These are phyloP conservation scores for Sporothrix pallida DNA, from an alignment of 2,329 filamentous ascomycete species.

Conservation along the genomic window DNA sequence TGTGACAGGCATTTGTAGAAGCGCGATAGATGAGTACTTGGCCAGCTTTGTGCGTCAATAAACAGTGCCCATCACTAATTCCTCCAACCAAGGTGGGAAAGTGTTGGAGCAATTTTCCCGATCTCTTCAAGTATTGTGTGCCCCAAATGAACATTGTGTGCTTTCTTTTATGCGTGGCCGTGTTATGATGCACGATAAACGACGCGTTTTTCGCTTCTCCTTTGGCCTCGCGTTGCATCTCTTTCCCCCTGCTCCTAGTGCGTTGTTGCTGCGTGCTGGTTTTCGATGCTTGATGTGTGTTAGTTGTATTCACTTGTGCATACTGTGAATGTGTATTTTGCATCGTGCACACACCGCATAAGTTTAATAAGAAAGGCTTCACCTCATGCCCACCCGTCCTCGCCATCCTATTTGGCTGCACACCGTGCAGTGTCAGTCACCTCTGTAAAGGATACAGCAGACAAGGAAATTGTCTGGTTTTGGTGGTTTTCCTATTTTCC, in stretches of 20 bases:
- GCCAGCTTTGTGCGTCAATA: too few species aligned
- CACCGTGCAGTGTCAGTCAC: neutral
- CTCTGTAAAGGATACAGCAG: too few species aligned
- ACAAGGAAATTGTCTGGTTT: neutral
- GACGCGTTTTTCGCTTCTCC: neutral
- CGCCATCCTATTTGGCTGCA: constrained; percentile 11
- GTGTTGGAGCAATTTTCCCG: too few species aligned
- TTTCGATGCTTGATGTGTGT: constrained; percentile 19
- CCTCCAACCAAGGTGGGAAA: too few species aligned
- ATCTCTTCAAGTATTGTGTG: neutral
- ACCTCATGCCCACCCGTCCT: neutral
- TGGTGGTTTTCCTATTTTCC: neutral
- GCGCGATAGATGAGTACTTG: too few species aligned
- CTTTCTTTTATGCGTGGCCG: neutral
- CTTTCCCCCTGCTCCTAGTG: neutral
- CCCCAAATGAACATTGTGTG: neutral
- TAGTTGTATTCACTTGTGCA: neutral
- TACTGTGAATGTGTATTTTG: neutral
- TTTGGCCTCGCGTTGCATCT: neutral
- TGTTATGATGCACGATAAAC: neutral
- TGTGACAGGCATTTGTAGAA: too few species aligned
- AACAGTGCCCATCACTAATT: too few species aligned
- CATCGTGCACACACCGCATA: constrained; percentile 12
- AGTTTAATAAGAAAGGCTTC: neutral
- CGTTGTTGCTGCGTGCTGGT: neutral